Base-by-base conservation (phyloP, 2,329 filamentous ascomycete species). In the Talaromyces islandicus region DNA sequence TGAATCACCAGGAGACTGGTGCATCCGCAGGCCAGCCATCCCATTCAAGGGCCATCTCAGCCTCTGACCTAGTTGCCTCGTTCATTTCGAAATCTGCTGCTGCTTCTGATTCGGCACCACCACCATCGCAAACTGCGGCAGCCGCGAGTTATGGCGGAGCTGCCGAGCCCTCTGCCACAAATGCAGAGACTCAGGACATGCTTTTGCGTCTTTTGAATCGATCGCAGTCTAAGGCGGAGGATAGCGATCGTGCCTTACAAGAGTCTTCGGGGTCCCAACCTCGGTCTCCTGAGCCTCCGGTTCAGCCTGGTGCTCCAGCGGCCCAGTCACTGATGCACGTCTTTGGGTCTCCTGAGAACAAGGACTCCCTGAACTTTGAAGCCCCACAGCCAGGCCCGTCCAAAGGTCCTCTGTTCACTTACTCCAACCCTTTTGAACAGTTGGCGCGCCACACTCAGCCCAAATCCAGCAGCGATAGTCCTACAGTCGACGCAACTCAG, bases 121-220 rank as follows among this genome's bases (percentile, higher is more conserved):
- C 71, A 21, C 65, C 72, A 19, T n/a, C n/a, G n/a, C 64, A 75
- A 12, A 69, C 72, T 30, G 66, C 56, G 35, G 61, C 58, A 24
- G 63, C 66, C 65, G 62, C 69, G 62, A 60, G 62, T 35, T 70
- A 66, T 30, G 66, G 64, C 53, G 56, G 27, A 11, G 32, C 62
- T 27, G 60, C 57, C 30, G 66, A 68, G 52, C 58, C 54, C 50
- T 54, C 64, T 3, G 30, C 66, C 4, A 60, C 68, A 51, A 61
- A 69, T 35, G 68, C 70, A 53, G 88, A 91, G 72, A 90, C 92
- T 4, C 90, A 95, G 74, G 88, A 93, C 64, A 90, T 94, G 70
- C 81, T 99, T 54, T 85, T 97, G 63, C 89, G 91, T 67, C 81
- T 97, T 61, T 83, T 99, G 64, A 94, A 92, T 69, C 87, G 89